Conservation (phyloP, 2,329 filamentous ascomycete species). For the Diplodia seriata region DNA sequence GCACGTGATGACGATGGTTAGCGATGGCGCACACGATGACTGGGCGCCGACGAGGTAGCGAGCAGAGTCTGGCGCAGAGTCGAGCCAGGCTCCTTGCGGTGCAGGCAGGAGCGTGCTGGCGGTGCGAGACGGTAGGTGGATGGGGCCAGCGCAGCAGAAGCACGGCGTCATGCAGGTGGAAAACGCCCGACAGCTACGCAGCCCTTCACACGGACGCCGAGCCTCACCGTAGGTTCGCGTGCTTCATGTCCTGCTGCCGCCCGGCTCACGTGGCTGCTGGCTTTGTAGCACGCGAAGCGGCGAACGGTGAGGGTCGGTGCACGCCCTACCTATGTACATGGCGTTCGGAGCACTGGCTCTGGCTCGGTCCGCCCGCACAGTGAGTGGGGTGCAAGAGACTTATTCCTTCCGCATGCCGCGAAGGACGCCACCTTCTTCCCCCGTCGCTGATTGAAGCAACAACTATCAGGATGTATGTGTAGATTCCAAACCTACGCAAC, state of each 20-base stretch:
- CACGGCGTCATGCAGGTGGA: constrained; percentile 18
- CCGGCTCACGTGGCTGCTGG: background rate
- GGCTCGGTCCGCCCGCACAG: background rate
- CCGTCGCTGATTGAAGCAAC: background rate
- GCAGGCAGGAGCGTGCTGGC: background rate
- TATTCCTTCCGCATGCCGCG: background rate
- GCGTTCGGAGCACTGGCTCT: background rate
- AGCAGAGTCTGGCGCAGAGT: constrained; percentile 2
- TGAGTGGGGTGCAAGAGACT: background rate
- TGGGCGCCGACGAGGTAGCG: background rate
- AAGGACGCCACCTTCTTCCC: background rate
- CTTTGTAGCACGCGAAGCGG: background rate
- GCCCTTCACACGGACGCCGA: constrained; percentile 2
- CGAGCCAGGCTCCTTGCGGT: background rate
- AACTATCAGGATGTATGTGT: background rate
- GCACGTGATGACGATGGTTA: constrained; percentile 20
- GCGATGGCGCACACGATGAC: background rate
- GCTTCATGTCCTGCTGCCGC: constrained; percentile 3
- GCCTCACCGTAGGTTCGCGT: background rate
- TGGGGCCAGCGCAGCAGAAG: constrained; percentile 27
- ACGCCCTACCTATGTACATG: background rate
- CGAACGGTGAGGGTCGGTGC: background rate
- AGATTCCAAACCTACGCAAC: background rate
- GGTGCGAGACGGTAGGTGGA: constrained; percentile 9
- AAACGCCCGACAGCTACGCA: constrained; percentile 3